phyloP scores from a whole-genome alignment of 129 eudicot species.

The Flaveria brownii region DNA sequence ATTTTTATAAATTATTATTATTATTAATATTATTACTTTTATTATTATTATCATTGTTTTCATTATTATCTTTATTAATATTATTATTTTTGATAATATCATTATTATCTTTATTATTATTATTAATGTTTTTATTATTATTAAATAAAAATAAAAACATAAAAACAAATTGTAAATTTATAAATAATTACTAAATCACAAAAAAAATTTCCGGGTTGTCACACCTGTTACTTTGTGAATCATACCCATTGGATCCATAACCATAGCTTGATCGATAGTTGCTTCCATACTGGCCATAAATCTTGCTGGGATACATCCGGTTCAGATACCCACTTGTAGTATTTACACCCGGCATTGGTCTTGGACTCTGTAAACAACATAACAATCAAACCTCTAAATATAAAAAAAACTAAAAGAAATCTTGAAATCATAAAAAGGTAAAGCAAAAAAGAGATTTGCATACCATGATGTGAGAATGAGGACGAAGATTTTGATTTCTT shows the following conservation, averaged over 20 bases:
- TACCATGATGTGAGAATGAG: slow-evolving; percentile 53
- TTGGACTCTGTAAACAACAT: slow-evolving; percentile 50
- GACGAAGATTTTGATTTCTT: slow-evolving; percentile 47
- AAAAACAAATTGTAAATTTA: no score
- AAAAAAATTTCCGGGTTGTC: no score
- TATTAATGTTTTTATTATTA: no score
- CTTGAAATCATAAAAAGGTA: not conserved
- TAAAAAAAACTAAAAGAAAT: not conserved
- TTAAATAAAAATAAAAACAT: no score
- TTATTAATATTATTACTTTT: no score
- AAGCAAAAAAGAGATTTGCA: not conserved
- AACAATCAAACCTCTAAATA: not conserved
- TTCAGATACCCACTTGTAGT: slow-evolving; percentile 51
- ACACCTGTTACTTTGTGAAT: slow-evolving; percentile 45
- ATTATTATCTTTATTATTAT: no score
- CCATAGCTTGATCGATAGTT: slow-evolving; percentile 54
- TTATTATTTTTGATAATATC: no score
- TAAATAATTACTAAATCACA: no score
- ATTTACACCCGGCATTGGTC: slow-evolving; percentile 51
- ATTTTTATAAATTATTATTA: no score
- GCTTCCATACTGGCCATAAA: slow-evolving; percentile 51
- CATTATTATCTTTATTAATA: no score
- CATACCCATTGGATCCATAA: slow-evolving; percentile 56
- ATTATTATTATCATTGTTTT: no score
- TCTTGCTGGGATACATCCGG: slow-evolving; percentile 54